Evolutionary conservation across 2,329 filamentous ascomycete genomes (phyloP), one percentile per base, ranked within the genome.

Genomic region (Thielaviopsis punctulata): DNA sequence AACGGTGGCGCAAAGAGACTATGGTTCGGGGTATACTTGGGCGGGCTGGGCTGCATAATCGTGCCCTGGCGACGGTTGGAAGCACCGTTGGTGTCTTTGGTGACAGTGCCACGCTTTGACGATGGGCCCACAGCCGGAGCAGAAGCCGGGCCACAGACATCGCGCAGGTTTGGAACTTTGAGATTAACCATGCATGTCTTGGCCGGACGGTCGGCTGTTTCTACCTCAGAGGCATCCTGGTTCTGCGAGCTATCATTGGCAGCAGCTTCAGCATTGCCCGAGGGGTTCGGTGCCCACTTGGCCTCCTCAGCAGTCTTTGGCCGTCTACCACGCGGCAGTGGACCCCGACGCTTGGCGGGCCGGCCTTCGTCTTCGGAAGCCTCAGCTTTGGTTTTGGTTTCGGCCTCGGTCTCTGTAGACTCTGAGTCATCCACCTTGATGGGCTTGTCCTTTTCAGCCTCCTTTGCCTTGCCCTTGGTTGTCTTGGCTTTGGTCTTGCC

Each of bases 401-500:
- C n/a, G n/a, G n/a, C n/a, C n/a, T n/a, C n/a, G n/a, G n/a, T n/a
- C n/a, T n/a, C n/a, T n/a, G n/a, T 63, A 10, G 50, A 53, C 53
- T 63, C 60, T 18, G 58, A 49, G 21, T 57, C 57, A 22, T 58
- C 56, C 10, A 60, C 58, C 36, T 57, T 54, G n/a, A 36, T 36
- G 18, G 58, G 57, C 36, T 52, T 44, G 4, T 36, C 44, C 49
- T 54, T 53, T 21, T 49, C 39, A 2, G 24, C 51, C 15, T 55
- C 49, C 18, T 56, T 54, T 18, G 50, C 46, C 21, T 49, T 52
- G 19, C 51, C 53, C 24, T 56, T 66, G 52, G 60, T 61, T 49
- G 62, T 59, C 58, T 70, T 69, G 15, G 27, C 36, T 61, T 66
- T 67, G 1, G 64, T 60, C 19, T 66, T 68, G 23, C 62, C 63